Evolutionary conservation across 768 basidiomycete genomes (phyloP), one percentile per base, ranked within the genome.

Genomic region (Cystofilobasidium bisporidii): DNA sequence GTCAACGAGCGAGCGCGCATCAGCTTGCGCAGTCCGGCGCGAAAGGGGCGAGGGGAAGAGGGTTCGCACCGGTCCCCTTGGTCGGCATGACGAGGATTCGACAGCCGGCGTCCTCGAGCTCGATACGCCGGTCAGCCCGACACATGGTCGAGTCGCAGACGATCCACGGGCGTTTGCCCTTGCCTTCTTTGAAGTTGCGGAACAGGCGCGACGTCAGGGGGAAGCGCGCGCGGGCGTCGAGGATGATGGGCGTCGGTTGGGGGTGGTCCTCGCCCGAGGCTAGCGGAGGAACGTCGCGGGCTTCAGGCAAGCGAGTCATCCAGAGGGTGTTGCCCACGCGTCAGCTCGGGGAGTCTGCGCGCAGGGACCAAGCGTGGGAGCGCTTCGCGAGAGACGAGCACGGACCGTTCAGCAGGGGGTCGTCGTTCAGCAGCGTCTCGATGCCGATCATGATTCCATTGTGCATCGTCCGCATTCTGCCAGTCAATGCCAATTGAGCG

Each of bases 341-440:
- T 61, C 30, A 61, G 59, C 4, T 28, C 0, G 36, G 28, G 22
- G 30, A 57, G 22, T 0, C 22, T 28, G 60, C 45, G 50, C 32
- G 26, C 43, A 62, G 57, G 15, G 38, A 26, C 6, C 20, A 50
- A 10, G n/a, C 28, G 4, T 8, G 18, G 57, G 11, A 30, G 74
- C 2, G 84, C 74, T 82, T 80, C 33, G 84, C 83, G 58, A 83
- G 86, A 87, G 12, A 17, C 10, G 68, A 43, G 33, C 50, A 75
- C 84, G 71, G 72, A 89, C 93, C 85, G 72, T 93, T 94, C n/a
- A 99, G 81, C 73, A 96, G 88, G 5, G 94, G 94, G 75, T 99
- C 82, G 73, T 99, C 94, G 69, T 91, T 89, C 55, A 91, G 77
- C 26, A 89, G 85, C 0, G 94, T 98, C 11, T 88, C 89, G 43